A percentile compares a stretch with the other conserved stretches of the same genome.
These are phyloP conservation scores for Hirsutella rhossiliensis DNA, from an alignment of 2,329 filamentous ascomycete species.

Conservation along the genomic window DNA sequence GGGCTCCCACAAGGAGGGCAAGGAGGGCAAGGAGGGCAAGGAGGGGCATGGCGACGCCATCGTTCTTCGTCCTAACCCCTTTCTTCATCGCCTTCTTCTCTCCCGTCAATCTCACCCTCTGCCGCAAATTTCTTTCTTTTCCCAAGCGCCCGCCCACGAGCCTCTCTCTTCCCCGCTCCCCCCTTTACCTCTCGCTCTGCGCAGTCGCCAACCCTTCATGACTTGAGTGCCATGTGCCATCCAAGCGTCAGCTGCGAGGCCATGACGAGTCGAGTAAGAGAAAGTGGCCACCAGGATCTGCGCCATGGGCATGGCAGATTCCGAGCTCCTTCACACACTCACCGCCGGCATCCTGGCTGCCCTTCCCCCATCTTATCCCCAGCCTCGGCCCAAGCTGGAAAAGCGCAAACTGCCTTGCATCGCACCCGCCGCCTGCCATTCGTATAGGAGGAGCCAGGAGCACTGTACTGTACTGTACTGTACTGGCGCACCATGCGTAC, in stretches of 20 bases:
- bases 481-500: no score
- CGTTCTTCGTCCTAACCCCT: conserved; percentile 1
- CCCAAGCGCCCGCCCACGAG: not conserved
- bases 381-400: no score
- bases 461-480: no score
- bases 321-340: no score
- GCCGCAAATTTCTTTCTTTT: not conserved
- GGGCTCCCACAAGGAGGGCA: not conserved
- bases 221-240: conserved; percentile 2
- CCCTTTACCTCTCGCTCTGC: not conserved
- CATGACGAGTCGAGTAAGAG: not conserved
- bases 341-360: no score
- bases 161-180: not conserved
- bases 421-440: no score
- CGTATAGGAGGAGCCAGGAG: no score
- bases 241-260: not conserved
- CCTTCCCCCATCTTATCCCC: no score
- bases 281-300: no score
- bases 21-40: not conserved
- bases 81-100: not conserved
- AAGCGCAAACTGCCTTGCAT: no score
- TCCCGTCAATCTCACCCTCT: not conserved
- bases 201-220: not conserved
- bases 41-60: conserved; percentile 2
- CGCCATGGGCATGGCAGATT: no score